Evolutionary conservation across 306 rosid species (phyloP).

Genomic region (Gynostemma pentaphyllum): DNA sequence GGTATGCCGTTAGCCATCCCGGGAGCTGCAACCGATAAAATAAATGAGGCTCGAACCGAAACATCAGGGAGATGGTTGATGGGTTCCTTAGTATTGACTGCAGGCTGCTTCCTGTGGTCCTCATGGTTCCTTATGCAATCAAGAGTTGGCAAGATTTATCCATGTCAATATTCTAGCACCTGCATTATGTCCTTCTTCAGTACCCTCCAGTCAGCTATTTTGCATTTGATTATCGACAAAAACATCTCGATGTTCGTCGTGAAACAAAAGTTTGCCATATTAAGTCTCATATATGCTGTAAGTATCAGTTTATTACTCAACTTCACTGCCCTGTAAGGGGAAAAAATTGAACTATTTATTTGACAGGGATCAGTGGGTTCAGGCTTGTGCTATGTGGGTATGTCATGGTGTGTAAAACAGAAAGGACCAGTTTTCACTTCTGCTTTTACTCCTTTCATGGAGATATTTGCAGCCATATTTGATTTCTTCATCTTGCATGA

Average conservation of each 20-base stretch:
- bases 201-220: conserved; percentile 51
- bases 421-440: conserved; percentile 80
- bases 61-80: conserved; percentile 37
- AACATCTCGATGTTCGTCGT: conserved; percentile 38
- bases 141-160: conserved; percentile 45
- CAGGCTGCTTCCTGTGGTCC: conserved; percentile 64
- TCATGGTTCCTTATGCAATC: conserved; percentile 90
- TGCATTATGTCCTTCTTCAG: conserved; percentile 61
- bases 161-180: conserved; percentile 76
- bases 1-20: conserved; percentile 43
- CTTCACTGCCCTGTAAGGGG: background rate
- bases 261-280: conserved; percentile 47
- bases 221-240: conserved; percentile 38
- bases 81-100: conserved; percentile 45
- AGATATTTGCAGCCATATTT: conserved; percentile 57
- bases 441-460: conserved; percentile 62
- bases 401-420: conserved; percentile 87
- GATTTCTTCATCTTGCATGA: conserved; percentile 55
- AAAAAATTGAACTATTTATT: too few species aligned
- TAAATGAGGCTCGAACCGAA: conserved; percentile 5
- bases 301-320: conserved; percentile 19
- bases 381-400: conserved; percentile 82
- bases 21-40: conserved; percentile 10
- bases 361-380: conserved; percentile 80
- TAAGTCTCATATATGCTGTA: conserved; percentile 51